A percentile compares a stretch with the other conserved stretches of the same genome.
phyloP scores from a whole-genome alignment of 2,329 filamentous ascomycete species.

The Calonectria honghensis region DNA sequence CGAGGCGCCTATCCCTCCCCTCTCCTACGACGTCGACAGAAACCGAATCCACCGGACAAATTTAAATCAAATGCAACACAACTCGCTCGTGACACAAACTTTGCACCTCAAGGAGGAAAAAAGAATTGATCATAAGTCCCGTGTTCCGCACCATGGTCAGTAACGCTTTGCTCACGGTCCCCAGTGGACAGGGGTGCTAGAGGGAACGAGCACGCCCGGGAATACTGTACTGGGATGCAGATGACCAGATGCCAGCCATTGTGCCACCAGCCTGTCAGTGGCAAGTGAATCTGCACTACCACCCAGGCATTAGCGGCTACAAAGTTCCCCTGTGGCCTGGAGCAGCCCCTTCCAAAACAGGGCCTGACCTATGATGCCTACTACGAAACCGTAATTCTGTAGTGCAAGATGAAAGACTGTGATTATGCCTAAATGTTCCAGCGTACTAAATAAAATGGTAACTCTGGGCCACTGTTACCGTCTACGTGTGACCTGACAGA shows the following conservation, averaged over 20 bases:
- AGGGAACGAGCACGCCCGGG: slow-evolving; percentile 1
- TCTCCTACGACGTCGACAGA: slow-evolving; percentile 1
- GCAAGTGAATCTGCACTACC: slow-evolving; percentile 21
- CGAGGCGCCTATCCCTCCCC: neutral
- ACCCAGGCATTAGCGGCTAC: slow-evolving; percentile 3
- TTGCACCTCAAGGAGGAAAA: neutral
- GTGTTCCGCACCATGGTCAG: neutral
- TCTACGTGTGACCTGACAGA: neutral
- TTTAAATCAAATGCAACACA: slow-evolving; percentile 1
- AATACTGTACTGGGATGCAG: slow-evolving; percentile 33
- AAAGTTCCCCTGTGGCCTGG: slow-evolving; percentile 6
- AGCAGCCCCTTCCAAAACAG: neutral
- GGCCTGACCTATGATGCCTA: slow-evolving; percentile 8
- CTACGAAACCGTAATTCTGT: neutral
- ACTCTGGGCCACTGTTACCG: neutral
- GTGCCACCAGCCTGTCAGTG: slow-evolving; percentile 24
- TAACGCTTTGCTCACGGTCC: neutral
- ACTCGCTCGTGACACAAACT: neutral
- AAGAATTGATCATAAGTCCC: neutral
- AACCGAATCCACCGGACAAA: neutral
- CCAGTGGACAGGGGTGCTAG: neutral
- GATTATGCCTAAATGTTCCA: neutral
- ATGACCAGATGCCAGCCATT: slow-evolving; percentile 8
- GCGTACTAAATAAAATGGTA: neutral
- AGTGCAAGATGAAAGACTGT: neutral